Evolutionary conservation across 1,284 basidiomycete genomes (phyloP), one percentile per base, ranked within the genome.

Genomic region (Cryptococcus sp.): DNA sequence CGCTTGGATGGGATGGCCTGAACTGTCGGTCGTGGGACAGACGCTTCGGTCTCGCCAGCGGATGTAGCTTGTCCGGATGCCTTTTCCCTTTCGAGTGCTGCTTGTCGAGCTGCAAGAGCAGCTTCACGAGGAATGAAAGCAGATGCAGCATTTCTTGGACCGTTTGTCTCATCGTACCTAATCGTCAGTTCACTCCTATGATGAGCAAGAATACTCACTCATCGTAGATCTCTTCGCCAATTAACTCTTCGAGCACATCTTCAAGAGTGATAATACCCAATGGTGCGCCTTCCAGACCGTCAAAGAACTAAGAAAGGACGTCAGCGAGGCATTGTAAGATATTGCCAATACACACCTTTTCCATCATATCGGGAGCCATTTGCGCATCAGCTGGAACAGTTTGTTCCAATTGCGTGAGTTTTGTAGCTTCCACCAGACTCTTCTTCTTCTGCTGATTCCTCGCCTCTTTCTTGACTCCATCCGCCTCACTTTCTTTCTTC

Each of bases 231-330:
- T 91, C 89, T 77, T 91, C 89, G 23, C 90, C 89, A 52, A 92
- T 90, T 6, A 92, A 80, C 68, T 91, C 90, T 83, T 95, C 91
- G 7, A 95, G 80, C 14, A 95, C 89, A 63, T 95, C 91, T 73
- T 95, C 92, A 3, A 95, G 81, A 1, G 92, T 95, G 62, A 95
- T 94, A 70, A 95, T 91, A 57, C 92, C 92, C 31, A 95, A 79
- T 1, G 90, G 90, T 82, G 86, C 71, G 86, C 88, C 71, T 55
- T 73, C 70, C 48, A 88, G 82, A 50, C 81, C 82, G 77, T 87
- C 84, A 67, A 90, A 78, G 76, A 90, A 89, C 82, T 87, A 65
- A 8, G 53, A 45, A 38, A 2, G 11, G 32, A 2, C 55, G 56
- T 37, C n/a, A 43, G 37, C 41, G 32, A 11, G 6, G 10, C 15